Evolutionary conservation across 345 rosid species (phyloP).

Genomic region (Lagerstroemia speciosa): DNA sequence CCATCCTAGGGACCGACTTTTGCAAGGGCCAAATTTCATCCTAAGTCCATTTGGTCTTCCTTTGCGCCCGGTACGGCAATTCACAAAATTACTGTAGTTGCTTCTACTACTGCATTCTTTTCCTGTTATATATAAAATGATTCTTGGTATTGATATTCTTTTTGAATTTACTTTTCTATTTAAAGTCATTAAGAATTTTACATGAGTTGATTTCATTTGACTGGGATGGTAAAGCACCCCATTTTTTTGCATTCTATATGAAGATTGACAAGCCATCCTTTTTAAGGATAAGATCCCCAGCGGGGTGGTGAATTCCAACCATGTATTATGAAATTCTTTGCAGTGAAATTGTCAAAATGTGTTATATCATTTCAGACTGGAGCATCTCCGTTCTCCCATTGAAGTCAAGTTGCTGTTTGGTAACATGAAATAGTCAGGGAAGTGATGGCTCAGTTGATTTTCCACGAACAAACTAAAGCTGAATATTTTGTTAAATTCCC

Average conservation of each 20-base stretch:
- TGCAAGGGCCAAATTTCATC: slow-evolving; percentile 46
- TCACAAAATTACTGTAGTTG: slow-evolving; percentile 12
- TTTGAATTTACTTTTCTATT: not conserved
- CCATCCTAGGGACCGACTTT: slow-evolving; percentile 69
- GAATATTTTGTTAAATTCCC: not conserved
- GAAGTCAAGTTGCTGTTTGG: not conserved
- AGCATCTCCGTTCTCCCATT: not conserved
- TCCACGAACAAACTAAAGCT: not conserved
- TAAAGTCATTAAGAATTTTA: not conserved
- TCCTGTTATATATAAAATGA: not conserved
- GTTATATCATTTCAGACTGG: too few relatives aligned
- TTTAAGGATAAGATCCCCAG: too few relatives aligned
- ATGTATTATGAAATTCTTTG: not conserved
- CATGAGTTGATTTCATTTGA: not conserved
- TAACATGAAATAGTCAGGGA: not conserved
- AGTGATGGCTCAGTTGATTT: not conserved
- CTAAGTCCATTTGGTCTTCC: slow-evolving; percentile 90
- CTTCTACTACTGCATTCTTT: not conserved
- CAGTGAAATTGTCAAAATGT: not conserved
- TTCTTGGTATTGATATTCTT: not conserved
- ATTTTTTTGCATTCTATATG: too few relatives aligned
- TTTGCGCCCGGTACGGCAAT: slow-evolving; percentile 70
- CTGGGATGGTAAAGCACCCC: too few relatives aligned
- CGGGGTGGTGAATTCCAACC: too few relatives aligned
- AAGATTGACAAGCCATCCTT: too few relatives aligned